A percentile compares a stretch with the other conserved stretches of the same genome.
These are phyloP conservation scores for Trifolium repens DNA, from an alignment of 306 rosid species.

Conservation along the genomic window DNA sequence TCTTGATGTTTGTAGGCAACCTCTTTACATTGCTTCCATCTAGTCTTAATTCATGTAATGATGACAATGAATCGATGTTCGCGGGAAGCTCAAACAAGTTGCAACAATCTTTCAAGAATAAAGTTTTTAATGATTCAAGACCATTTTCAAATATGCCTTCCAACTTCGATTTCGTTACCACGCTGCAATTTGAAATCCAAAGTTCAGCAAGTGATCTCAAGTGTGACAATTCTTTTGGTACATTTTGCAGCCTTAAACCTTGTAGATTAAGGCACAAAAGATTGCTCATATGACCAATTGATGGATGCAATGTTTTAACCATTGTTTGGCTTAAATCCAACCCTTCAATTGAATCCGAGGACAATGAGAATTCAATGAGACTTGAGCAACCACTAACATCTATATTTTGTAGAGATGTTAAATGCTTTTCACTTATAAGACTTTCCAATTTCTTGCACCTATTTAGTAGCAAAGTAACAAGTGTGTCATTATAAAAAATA, in stretches of 20 bases:
- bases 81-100: slow-evolving; percentile 23
- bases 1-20: slow-evolving; percentile 23
- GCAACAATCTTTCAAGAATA: neutral
- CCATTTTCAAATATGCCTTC: neutral
- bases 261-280: neutral
- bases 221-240: neutral
- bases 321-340: neutral
- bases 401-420: neutral
- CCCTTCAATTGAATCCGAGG: neutral
- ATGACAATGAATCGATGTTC: slow-evolving; percentile 18
- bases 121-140: neutral
- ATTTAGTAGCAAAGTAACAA: neutral
- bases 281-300: neutral
- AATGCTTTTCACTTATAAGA: neutral
- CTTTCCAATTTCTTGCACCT: neutral
- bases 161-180: neutral
- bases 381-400: neutral
- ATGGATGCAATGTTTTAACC: neutral
- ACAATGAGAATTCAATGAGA: slow-evolving; percentile 17
- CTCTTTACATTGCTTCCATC: slow-evolving; percentile 32
- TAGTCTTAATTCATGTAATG: neutral
- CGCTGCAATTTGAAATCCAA: neutral
- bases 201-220: neutral
- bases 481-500: neutral
- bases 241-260: neutral